phyloP scores from a whole-genome alignment of 2,329 filamentous ascomycete genomes.

The Pseudogymnoascus sp. region DNA sequence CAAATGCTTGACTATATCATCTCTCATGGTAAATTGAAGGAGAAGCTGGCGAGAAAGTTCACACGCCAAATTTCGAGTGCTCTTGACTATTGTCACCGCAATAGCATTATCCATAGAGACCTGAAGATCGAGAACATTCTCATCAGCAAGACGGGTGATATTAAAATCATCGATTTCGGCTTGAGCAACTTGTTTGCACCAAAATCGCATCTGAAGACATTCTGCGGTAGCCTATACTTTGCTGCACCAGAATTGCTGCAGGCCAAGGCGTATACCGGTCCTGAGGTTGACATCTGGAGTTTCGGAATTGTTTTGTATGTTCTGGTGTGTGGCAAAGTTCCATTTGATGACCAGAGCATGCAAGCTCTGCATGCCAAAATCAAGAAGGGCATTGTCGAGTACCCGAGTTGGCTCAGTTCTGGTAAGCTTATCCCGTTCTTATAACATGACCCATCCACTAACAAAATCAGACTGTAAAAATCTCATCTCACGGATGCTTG shows the following conservation, averaged over 20 bases:
- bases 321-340: slow-evolving; percentile 93
- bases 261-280: slow-evolving; percentile 88
- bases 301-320: slow-evolving; percentile 98
- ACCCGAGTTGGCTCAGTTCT: slow-evolving; percentile 84
- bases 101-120: slow-evolving; percentile 96
- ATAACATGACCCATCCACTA: slow-evolving; percentile 28
- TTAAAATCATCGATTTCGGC: slow-evolving; percentile 98
- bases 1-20: slow-evolving; percentile 99
- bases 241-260: slow-evolving; percentile 91
- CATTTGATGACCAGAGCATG: slow-evolving; percentile 99
- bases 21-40: slow-evolving; percentile 92
- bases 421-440: slow-evolving; percentile 44
- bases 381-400: slow-evolving; percentile 93
- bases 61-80: slow-evolving; percentile 95
- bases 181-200: slow-evolving; percentile 94
- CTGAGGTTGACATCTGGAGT: slow-evolving; percentile 97
- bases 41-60: slow-evolving; percentile 97
- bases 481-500: slow-evolving; percentile 89
- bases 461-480: slow-evolving; percentile 74
- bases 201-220: slow-evolving; percentile 80
- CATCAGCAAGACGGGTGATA: slow-evolving; percentile 97
- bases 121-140: slow-evolving; percentile 99
- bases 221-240: slow-evolving; percentile 96
- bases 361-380: slow-evolving; percentile 97
- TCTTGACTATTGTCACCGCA: slow-evolving; percentile 93